Evolutionary conservation across 345 rosid genomes (phyloP).

Genomic region (Murraya koenigii): DNA sequence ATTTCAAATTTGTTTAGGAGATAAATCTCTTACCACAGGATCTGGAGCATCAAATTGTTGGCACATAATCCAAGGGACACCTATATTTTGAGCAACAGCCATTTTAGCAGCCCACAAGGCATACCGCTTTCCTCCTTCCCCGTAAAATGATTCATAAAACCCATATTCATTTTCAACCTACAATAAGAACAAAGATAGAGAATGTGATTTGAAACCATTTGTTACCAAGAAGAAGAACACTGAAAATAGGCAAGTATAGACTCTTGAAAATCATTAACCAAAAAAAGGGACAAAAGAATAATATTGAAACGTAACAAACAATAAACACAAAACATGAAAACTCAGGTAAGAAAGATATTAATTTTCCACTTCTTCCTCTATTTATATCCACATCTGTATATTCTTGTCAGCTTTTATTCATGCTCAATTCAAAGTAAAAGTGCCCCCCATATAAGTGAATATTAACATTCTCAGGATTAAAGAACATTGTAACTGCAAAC

Average conservation of each 20-base stretch:
- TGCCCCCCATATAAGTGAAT: neutral
- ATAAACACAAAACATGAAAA: neutral
- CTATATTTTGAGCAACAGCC: conserved; percentile 87
- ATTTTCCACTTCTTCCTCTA: neutral
- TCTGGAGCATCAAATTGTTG: conserved; percentile 79
- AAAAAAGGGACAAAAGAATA: neutral
- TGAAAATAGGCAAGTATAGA: neutral
- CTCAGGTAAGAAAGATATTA: neutral
- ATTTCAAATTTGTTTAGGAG: neutral
- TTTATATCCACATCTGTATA: neutral
- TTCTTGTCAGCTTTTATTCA: neutral
- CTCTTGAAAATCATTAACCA: neutral
- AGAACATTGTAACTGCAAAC: neutral
- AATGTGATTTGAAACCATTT: neutral
- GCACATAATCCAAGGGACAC: conserved; percentile 98
- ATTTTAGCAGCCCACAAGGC: conserved; percentile 81
- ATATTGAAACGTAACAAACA: neutral
- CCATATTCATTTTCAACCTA: conserved; percentile 97
- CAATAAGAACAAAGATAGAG: conserved; percentile 15
- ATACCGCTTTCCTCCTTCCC: conserved; percentile 70
- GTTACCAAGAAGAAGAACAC: neutral
- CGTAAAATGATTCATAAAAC: conserved; percentile 47
- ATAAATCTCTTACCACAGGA: conserved; percentile 51
- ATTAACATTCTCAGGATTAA: neutral
- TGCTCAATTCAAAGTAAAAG: neutral